phyloP scores from a whole-genome alignment of 2,329 filamentous ascomycete genomes.

The Xylaria sp. region DNA sequence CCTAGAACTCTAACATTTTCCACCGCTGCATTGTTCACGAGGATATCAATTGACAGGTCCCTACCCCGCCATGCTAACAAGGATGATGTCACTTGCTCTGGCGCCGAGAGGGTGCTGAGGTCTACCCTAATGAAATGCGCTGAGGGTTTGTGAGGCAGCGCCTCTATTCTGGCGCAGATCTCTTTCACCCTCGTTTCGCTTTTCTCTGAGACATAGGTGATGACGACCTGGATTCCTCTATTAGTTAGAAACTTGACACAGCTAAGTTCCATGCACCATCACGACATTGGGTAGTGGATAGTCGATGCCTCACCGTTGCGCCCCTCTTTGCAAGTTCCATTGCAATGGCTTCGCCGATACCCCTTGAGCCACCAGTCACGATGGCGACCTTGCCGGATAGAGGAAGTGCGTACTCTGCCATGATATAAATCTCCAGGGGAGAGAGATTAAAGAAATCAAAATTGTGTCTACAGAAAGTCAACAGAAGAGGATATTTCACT shows the following conservation, averaged over 20 bases:
- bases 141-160: background rate
- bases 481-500: background rate
- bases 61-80: background rate
- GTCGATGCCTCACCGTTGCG: background rate
- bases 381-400: constrained; percentile 52
- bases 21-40: background rate
- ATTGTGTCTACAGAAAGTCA: background rate
- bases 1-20: background rate
- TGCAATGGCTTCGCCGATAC: constrained; percentile 52
- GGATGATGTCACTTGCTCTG: background rate
- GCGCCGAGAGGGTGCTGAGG: background rate
- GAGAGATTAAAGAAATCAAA: background rate
- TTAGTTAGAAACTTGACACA: background rate
- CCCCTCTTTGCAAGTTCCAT: constrained; percentile 49
- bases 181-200: background rate
- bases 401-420: background rate
- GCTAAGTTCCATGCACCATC: background rate
- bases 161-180: background rate
- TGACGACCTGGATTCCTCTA: background rate
- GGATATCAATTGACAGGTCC: background rate
- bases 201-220: background rate
- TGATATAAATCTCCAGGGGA: background rate
- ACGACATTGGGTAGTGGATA: background rate
- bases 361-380: constrained; percentile 53
- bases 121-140: background rate